Evolutionary conservation across 352 stramenopile genomes (phyloP).

Genomic region (Elongisporangium prolatum): DNA sequence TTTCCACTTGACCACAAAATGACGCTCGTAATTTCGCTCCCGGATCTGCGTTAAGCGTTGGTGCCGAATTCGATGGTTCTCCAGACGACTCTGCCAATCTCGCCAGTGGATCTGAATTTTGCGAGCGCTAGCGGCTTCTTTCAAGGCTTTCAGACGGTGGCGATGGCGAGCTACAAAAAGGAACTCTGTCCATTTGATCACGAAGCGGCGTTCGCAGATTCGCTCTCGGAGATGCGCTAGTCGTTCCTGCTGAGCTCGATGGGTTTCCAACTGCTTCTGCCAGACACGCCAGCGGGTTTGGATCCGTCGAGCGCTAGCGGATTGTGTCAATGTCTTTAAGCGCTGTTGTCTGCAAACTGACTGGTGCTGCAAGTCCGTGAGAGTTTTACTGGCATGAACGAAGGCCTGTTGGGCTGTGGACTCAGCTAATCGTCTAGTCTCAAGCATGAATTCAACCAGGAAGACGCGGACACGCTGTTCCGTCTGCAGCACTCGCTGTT

Average conservation of each 20-base stretch:
- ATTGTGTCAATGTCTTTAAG: background rate
- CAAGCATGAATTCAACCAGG: constrained; percentile 16
- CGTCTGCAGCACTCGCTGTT: constrained; percentile 3
- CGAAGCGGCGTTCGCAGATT: background rate
- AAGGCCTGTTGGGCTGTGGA: background rate
- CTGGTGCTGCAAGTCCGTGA: background rate
- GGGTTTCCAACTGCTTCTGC: background rate
- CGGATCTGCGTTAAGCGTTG: background rate
- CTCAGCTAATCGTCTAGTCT: background rate
- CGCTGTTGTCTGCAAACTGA: constrained; percentile 11
- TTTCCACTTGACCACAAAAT: background rate
- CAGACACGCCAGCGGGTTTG: background rate
- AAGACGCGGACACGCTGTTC: constrained; percentile 15
- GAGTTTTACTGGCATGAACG: background rate
- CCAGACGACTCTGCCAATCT: background rate
- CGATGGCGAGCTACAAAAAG: background rate
- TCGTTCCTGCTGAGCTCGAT: background rate
- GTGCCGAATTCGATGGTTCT: background rate
- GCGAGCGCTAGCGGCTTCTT: background rate
- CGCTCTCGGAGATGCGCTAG: constrained; percentile 1
- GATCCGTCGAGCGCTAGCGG: constrained; percentile 3
- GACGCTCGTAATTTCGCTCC: background rate
- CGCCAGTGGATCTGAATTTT: background rate
- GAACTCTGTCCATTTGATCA: background rate
- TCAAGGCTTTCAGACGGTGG: background rate